phyloP scores from a whole-genome alignment of 2,329 filamentous ascomycete species.

The Hypoxylon sp. region DNA sequence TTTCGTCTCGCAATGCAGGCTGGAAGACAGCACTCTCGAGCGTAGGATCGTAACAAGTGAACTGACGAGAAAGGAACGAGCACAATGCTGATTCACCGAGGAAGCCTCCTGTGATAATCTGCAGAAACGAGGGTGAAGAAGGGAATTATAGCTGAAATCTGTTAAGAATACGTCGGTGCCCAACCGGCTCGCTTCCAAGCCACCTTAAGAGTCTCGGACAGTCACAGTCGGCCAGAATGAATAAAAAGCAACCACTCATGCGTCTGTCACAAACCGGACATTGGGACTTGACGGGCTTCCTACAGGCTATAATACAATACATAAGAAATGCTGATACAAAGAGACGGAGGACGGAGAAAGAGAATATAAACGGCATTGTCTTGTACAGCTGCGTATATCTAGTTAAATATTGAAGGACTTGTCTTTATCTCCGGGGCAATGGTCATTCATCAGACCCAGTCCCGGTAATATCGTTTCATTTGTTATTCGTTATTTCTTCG shows the following conservation, averaged over 20 bases:
- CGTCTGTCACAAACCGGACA: constrained; percentile 25
- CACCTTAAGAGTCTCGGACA: constrained; percentile 21
- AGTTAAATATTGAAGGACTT: constrained; percentile 32
- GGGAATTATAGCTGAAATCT: constrained; percentile 16
- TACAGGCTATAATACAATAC: constrained; percentile 17
- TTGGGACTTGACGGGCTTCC: constrained; percentile 16
- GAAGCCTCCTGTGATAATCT: constrained; percentile 8
- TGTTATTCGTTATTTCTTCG: constrained; percentile 24
- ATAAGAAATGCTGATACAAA: constrained; percentile 20
- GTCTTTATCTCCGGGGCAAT: constrained; percentile 26
- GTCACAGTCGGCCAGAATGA: constrained; percentile 25
- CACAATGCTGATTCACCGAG: constrained; percentile 3
- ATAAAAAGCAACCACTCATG: constrained; percentile 39
- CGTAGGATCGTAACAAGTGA: constrained; percentile 4
- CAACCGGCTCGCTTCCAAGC: constrained; percentile 33
- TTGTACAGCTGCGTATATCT: constrained; percentile 20
- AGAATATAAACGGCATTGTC: constrained; percentile 9
- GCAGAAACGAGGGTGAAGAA: constrained; percentile 22
- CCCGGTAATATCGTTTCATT: constrained; percentile 34
- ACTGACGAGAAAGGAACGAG: constrained; percentile 8
- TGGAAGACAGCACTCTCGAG: constrained; percentile 5
- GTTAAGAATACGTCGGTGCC: constrained; percentile 21
- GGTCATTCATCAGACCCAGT: constrained; percentile 30
- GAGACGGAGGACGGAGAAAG: constrained; percentile 12
- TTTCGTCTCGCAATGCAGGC: constrained; percentile 23